Conservation (phyloP, 2,329 filamentous ascomycete species). For the Colletotrichum navitas region DNA sequence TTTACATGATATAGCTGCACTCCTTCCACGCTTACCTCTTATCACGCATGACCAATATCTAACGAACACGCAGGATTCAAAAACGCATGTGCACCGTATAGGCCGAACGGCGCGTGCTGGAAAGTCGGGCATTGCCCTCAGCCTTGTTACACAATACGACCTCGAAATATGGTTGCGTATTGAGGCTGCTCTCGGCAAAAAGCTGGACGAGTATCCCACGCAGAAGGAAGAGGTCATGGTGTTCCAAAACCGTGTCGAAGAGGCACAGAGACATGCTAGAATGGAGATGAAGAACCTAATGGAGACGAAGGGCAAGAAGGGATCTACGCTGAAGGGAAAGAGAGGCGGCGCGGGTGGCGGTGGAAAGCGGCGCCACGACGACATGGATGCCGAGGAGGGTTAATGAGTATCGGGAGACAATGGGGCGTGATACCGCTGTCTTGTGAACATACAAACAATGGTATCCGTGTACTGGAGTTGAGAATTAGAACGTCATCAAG, state of each 20-base stretch:
- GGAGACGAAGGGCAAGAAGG: slow-evolving; percentile 74
- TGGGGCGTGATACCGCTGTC: too few species aligned
- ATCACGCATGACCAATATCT: not conserved
- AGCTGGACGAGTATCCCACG: slow-evolving; percentile 76
- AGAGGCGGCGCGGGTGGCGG: slow-evolving; percentile 49
- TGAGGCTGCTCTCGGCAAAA: slow-evolving; percentile 83
- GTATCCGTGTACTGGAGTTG: not conserved
- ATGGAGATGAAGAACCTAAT: slow-evolving; percentile 85
- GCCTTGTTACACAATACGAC: slow-evolving; percentile 89
- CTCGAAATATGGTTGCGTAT: slow-evolving; percentile 84
- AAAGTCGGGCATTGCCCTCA: slow-evolving; percentile 85
- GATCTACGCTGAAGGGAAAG: slow-evolving; percentile 57
- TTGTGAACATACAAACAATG: not conserved
- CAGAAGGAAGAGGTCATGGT: slow-evolving; percentile 89
- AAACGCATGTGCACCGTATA: slow-evolving; percentile 92
- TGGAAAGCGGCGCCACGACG: slow-evolving; percentile 60
- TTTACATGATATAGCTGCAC: not conserved
- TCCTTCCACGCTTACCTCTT: not conserved
- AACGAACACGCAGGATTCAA: slow-evolving; percentile 71
- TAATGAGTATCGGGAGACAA: slow-evolving; percentile 50
- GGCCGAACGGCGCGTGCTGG: slow-evolving; percentile 90
- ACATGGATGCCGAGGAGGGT: slow-evolving; percentile 84
- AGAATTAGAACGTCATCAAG: not conserved
- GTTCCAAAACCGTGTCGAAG: slow-evolving; percentile 80
- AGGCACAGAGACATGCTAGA: slow-evolving; percentile 84